Conservation (phyloP, 495 filamentous ascomycete genomes). For the Antarctomyces pellizariae region DNA sequence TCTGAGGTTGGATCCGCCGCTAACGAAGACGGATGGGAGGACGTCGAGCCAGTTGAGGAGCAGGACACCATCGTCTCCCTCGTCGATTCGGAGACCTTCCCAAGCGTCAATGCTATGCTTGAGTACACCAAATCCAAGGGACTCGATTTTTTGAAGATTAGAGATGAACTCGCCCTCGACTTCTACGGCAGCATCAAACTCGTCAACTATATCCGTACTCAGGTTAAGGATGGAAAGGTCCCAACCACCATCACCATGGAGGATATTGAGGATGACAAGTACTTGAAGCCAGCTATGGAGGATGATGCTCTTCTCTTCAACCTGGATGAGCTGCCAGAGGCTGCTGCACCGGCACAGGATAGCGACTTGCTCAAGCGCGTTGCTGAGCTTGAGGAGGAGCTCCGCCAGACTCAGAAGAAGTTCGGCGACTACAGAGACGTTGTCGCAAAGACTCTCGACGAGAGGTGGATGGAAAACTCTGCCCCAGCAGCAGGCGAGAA, state of each 20-base stretch:
- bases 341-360: conserved; percentile 13
- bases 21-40: conserved; percentile 57
- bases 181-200: conserved; percentile 67
- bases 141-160: conserved; percentile 48
- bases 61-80: conserved; percentile 39
- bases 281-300: conserved; percentile 64
- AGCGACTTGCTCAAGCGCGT: conserved; percentile 30
- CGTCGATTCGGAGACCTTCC: conserved; percentile 42
- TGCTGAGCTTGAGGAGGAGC: conserved; percentile 40
- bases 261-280: conserved; percentile 48
- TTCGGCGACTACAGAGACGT: conserved; percentile 47
- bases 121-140: conserved; percentile 42
- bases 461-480: conserved; percentile 32
- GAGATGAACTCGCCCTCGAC: conserved; percentile 44
- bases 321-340: conserved; percentile 46
- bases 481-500: conserved; percentile 9
- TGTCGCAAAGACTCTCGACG: conserved; percentile 46
- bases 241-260: conserved; percentile 30
- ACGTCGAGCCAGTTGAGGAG: conserved; percentile 46
- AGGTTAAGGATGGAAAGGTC: conserved; percentile 27
- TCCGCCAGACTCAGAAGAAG: conserved; percentile 37
- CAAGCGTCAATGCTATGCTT: conserved; percentile 41
- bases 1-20: conserved; percentile 19
- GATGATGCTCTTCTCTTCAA: conserved; percentile 72
- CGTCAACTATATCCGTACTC: conserved; percentile 53